Evolutionary conservation across 768 basidiomycete species (phyloP), one percentile per base, ranked within the genome.

Genomic region (Auriculariales sp.): DNA sequence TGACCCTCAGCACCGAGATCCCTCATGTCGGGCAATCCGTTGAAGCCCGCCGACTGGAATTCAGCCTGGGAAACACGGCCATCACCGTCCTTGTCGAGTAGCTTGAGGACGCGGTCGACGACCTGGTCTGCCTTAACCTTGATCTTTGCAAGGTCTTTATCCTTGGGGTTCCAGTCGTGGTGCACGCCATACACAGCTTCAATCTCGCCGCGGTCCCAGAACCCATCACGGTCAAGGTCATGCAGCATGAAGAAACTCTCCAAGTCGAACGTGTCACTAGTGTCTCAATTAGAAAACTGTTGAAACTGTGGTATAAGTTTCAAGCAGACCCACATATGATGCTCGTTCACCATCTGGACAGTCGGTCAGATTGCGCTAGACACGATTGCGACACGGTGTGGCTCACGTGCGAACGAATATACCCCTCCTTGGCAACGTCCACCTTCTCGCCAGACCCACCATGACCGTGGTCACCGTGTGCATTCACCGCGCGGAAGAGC

Each of bases 161-260:
- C 84, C 77, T 85, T 81, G 28, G 81, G 86, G 65, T 83, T 77
- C 67, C 83, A 88, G 50, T 90, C 73, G 59, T 97, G 93, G 63
- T 95, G 91, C 6, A 97, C 83, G 48, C 94, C 94, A 56, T 99
- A 99, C 32, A 99, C 79, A 17, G 92, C 91, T 64, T 95, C 85
- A 53, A 99, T 84, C 63, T 99, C 94, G 49, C 81, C 80, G 52
- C 71, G 70, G 61, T 88, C 82, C 81, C 90, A 90, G 48, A 74
- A 58, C 0, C 88, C 88, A 59, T 98, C 79, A 32, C 79, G 69
- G 66, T 98, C 80, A 51, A 99, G 71, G 66, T 99, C 94, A 66
- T 99, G 94, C 11, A 99, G 69, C 53, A 85, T 81, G 75, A 95
- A 94, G 77, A 99, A 99, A 62, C 89, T 87, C 57, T 79, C 71